These are phyloP conservation scores for Pneumocystis murina DNA, from an alignment of 1,139 yeast species.

Conservation along the genomic window DNA sequence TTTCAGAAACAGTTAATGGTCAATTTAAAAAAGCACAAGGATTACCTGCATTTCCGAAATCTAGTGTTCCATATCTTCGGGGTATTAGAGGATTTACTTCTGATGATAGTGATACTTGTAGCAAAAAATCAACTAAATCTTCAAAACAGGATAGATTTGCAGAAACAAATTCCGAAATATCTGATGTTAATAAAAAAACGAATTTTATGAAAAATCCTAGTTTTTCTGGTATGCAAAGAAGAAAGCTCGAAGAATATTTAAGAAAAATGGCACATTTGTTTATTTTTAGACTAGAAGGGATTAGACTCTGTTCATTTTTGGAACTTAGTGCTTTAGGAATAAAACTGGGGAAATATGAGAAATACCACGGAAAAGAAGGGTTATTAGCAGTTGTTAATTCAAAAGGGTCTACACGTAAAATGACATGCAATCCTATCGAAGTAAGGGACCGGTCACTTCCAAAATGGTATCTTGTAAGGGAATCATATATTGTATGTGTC, in stretches of 20 bases:
- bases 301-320: constrained; percentile 66
- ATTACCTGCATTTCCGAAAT: constrained; percentile 23
- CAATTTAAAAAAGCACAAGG: constrained; percentile 10
- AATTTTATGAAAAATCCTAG: constrained; percentile 3
- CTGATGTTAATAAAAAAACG: constrained; percentile 7
- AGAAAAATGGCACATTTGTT: constrained; percentile 36
- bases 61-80: constrained; percentile 17
- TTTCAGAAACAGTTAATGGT: constrained; percentile 30
- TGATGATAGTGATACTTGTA: constrained; percentile 6
- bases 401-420: constrained; percentile 61
- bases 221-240: constrained; percentile 14
- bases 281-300: constrained; percentile 68
- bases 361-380: constrained; percentile 82
- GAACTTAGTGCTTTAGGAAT: constrained; percentile 84
- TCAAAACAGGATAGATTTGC: constrained; percentile 8
- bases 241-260: constrained; percentile 45
- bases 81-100: constrained; percentile 14
- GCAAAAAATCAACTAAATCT: constrained; percentile 1
- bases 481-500: constrained; percentile 72
- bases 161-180: constrained; percentile 6
- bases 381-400: constrained; percentile 62
- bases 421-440: constrained; percentile 13
- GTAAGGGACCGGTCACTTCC: constrained; percentile 56
- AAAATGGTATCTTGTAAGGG: constrained; percentile 81
- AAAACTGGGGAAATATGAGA: constrained; percentile 65